Base-by-base conservation (phyloP, 2,329 filamentous ascomycete genomes). In the Claviceps paspali region DNA sequence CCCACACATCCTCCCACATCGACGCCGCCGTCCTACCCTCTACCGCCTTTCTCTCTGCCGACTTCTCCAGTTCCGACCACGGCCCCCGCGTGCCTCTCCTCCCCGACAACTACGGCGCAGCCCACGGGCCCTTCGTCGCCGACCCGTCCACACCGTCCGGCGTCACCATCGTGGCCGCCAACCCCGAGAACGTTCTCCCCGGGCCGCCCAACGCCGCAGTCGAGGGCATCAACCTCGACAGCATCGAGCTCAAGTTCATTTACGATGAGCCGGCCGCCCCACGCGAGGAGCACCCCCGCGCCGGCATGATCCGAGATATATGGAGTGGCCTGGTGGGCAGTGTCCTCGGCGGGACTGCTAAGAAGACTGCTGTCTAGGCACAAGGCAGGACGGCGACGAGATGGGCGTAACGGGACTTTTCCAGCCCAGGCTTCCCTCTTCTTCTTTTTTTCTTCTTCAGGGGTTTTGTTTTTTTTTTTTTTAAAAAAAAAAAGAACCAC, bases 271-370 rank as follows among this genome's bases (percentile, higher is more conserved):
- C 30, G 17, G 52, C 42, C 17, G 31, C 41, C 10, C 12, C 30
- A 29, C 42, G 42, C n/a, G 50, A 58, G 36, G 47, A 55, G 21
- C 49, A 55, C 12, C 49, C 54, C 14, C 40, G 52, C 35, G 47
- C 57, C 15, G 61, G 64, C 39, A 68, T 75, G 61, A 51, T 78
- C 21, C 60, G 52, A 35, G 67, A 71, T 48, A 45, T 78, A 35
- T 74, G 68, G 67, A 66, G 62, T 49, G 68, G 72, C 10, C 54
- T 78, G 38, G 53, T 69, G n/a, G 68, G 75, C 17, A 68, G 73
- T 42, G 43, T 62, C 14, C 40, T 60, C 14, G 49, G 55, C 2
- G 40, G 42, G 35, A 35, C 39, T 7, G 36, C 37, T 40, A 47
- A 45, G 35, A 49, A 48, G 36, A 33, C 38, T 23, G 14, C n/a